Evolutionary conservation across 1,139 yeast genomes (phyloP).

Genomic region (Yarrowia galli): DNA sequence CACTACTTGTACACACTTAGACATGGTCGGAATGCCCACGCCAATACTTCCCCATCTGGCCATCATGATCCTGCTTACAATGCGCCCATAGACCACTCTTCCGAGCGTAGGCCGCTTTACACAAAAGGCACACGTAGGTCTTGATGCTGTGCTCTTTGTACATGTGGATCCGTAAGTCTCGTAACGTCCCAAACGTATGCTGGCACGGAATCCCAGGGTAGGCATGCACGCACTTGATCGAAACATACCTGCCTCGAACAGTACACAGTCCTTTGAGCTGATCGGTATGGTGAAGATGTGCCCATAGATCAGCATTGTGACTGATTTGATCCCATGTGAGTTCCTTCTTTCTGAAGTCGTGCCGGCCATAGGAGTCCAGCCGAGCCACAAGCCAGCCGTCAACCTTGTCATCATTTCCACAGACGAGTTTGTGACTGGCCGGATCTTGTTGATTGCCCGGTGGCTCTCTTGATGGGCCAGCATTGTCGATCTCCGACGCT

Average conservation of each 20-base stretch:
- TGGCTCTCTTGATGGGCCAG: too few species aligned
- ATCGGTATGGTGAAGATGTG: not conserved
- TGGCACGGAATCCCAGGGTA: not conserved
- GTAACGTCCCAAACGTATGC: not conserved
- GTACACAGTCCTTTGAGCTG: not conserved
- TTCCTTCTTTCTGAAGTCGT: not conserved
- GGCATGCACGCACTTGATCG: not conserved
- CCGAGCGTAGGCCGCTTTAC: not conserved
- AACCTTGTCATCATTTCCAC: too few species aligned
- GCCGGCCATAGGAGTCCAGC: not conserved
- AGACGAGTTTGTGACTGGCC: constrained; percentile 45
- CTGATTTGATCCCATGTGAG: not conserved
- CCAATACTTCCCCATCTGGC: not conserved
- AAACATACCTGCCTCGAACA: not conserved
- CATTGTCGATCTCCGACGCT: too few species aligned
- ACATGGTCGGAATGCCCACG: not conserved
- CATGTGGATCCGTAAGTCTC: not conserved
- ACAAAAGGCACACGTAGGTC: constrained; percentile 1
- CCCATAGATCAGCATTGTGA: not conserved
- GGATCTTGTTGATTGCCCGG: too few species aligned
- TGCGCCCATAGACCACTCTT: not conserved
- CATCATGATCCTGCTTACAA: not conserved
- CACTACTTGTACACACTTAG: not conserved
- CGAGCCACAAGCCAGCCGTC: not conserved
- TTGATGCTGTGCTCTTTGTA: not conserved